Base-by-base conservation (phyloP, 2,329 filamentous ascomycete species). In the Aureobasidium sp. region DNA sequence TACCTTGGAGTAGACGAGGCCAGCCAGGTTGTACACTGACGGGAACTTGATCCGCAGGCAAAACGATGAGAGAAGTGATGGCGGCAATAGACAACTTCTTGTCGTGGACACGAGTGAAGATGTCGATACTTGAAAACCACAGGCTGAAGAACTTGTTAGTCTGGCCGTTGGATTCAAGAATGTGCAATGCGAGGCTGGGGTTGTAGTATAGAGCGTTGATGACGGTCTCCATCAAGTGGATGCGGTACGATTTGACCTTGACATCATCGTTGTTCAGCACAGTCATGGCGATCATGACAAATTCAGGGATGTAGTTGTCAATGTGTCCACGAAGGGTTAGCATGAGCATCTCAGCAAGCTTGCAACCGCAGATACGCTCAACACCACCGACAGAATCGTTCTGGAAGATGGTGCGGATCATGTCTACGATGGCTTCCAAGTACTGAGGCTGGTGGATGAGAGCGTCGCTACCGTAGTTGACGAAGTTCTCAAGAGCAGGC, bases 151-250 rank as follows among this genome's bases (percentile, higher is more conserved):
- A 99, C 72, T 95, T 95, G 77, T 97, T 97, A 7, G 94, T 97
- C 93, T 92, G 97, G 64, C 85, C 88, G 70, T 95, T 93, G 59
- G 82, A 78, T 77, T 99, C 94, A n/a, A 99, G 82, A 40, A 96
- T 85, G 65, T 91, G 87, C 24, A 99, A 82, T 27, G 91, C 84
- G 63, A 97, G 81, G 48, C 88, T 77, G 1, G 94, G 92, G 78
- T 96, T 97, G 81, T 99, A 99, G 81, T 97, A 96, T 69, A 97
- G 91, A 61, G 90, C 86, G 76, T 97, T 97, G 80, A 99, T 96
- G 63, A 99, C 86, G 86, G 99, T 95, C 78, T 99, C 94, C 89
- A 99, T 96, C 48, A 99, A 78, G 74, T 99, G 93, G 60, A 97
- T 92, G 70, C 90, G 88, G 75, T 97, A 95, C 3, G 90, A 92